Evolutionary conservation across 139 green algal species (phyloP).

Genomic region (Picochlorum sp.): DNA sequence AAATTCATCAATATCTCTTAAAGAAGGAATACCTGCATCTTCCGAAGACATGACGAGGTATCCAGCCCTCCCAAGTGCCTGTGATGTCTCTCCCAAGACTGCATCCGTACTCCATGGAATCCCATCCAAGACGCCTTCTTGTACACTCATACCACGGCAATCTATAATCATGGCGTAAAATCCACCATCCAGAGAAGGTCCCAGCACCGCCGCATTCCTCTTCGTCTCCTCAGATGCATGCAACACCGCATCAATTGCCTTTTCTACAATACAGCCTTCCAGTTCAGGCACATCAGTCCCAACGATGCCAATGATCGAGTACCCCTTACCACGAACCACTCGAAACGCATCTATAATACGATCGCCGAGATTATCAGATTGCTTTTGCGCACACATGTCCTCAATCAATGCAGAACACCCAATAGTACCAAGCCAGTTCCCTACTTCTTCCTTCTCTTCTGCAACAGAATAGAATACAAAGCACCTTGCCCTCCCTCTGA

Average conservation of each 20-base stretch:
- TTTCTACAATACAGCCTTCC: conserved; percentile 13
- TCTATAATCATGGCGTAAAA: conserved; percentile 45
- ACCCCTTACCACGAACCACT: conserved; percentile 1
- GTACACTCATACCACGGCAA: neutral
- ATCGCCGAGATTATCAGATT: conserved; percentile 34
- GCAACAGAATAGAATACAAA: conserved; percentile 34
- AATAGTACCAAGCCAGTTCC: neutral
- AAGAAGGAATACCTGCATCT: conserved; percentile 19
- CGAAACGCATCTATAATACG: conserved; percentile 45
- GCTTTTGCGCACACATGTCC: conserved; percentile 26
- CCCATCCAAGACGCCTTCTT: conserved; percentile 25
- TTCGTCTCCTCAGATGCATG: conserved; percentile 19
- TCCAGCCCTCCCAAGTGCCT: conserved; percentile 16
- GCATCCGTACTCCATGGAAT: conserved; percentile 44
- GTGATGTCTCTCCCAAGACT: conserved; percentile 29
- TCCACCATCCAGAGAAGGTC: conserved; percentile 53
- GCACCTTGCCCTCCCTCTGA: neutral
- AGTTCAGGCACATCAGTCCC: conserved; percentile 65
- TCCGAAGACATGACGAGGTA: conserved; percentile 13
- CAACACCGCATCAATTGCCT: conserved; percentile 6
- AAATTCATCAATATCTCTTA: conserved; percentile 46
- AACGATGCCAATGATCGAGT: conserved; percentile 36
- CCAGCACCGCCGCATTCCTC: conserved; percentile 30
- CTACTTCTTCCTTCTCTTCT: conserved; percentile 28
- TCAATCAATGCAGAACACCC: neutral